Evolutionary conservation across 1,284 basidiomycete genomes (phyloP).

Genomic region (Hymenochaete sp.): DNA sequence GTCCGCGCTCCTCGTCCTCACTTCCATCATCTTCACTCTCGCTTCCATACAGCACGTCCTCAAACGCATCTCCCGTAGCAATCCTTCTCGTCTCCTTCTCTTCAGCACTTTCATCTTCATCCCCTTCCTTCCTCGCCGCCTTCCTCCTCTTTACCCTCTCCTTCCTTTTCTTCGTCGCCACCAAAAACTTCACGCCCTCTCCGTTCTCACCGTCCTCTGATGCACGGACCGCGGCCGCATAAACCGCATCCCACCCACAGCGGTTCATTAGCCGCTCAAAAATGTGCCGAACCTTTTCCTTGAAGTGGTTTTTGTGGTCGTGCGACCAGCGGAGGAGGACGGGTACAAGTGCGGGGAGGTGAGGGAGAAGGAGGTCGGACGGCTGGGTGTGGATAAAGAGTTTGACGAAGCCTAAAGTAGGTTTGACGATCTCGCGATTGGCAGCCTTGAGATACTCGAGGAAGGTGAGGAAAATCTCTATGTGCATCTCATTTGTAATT

Average conservation of each 20-base stretch:
- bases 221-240: constrained; percentile 60
- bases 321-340: constrained; percentile 88
- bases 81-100: constrained; percentile 31
- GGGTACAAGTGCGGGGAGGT: constrained; percentile 74
- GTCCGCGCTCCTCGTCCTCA: constrained; percentile 49
- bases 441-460: constrained; percentile 86
- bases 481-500: constrained; percentile 70
- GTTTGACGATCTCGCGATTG: constrained; percentile 98
- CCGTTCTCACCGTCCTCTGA: too few relatives aligned
- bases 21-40: constrained; percentile 78
- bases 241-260: constrained; percentile 84
- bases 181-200: constrained; percentile 61
- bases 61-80: constrained; percentile 79
- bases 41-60: constrained; percentile 92
- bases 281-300: constrained; percentile 91
- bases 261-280: constrained; percentile 93
- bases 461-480: constrained; percentile 81
- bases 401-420: constrained; percentile 91
- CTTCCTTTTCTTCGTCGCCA: constrained; percentile 88
- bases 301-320: constrained; percentile 99
- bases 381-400: constrained; percentile 85
- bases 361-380: constrained; percentile 59
- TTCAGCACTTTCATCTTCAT: constrained; percentile 33
- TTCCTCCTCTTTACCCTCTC: constrained; percentile 76
- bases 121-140: constrained; percentile 46